These are phyloP conservation scores for Fusarium beomiforme DNA, from an alignment of 2,329 filamentous ascomycete species.

Conservation along the genomic window DNA sequence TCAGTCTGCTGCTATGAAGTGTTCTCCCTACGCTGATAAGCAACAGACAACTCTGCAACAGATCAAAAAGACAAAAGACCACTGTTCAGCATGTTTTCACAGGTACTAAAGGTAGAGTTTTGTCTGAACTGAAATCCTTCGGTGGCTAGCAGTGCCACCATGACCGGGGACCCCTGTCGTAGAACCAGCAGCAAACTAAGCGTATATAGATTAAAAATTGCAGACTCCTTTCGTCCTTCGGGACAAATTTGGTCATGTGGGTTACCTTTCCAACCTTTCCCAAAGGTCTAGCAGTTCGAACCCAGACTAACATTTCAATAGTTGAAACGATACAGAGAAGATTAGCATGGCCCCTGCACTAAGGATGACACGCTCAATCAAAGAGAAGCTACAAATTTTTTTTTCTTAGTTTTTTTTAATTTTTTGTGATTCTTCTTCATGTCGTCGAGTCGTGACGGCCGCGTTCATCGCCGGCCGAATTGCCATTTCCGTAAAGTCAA, in stretches of 20 bases:
- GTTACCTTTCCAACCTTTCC: no score
- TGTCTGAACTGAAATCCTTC: no score
- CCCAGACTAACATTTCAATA: background rate
- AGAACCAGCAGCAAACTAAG: rapidly evolving
- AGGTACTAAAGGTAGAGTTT: no score
- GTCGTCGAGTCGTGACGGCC: no score
- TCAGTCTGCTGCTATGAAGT: rapidly evolving
- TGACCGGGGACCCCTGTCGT: rapidly evolving
- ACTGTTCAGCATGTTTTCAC: rapidly evolving
- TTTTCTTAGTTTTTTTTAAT: background rate
- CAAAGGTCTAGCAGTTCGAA: background rate
- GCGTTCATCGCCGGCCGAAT: background rate
- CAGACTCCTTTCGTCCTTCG: background rate
- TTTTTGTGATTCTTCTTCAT: no score
- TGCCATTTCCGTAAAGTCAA: background rate
- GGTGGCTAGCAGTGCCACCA: rapidly evolving
- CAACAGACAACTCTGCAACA: background rate
- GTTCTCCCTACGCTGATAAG: rapidly evolving
- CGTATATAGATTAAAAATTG: background rate
- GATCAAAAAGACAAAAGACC: background rate
- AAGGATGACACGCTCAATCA: slow-evolving; percentile 72
- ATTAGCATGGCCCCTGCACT: slow-evolving; percentile 85
- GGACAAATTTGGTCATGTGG: background rate
- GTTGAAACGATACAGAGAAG: background rate
- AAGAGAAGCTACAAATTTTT: slow-evolving; percentile 32